phyloP scores from a whole-genome alignment of 306 rosid genomes.

The Prunus campanulata region DNA sequence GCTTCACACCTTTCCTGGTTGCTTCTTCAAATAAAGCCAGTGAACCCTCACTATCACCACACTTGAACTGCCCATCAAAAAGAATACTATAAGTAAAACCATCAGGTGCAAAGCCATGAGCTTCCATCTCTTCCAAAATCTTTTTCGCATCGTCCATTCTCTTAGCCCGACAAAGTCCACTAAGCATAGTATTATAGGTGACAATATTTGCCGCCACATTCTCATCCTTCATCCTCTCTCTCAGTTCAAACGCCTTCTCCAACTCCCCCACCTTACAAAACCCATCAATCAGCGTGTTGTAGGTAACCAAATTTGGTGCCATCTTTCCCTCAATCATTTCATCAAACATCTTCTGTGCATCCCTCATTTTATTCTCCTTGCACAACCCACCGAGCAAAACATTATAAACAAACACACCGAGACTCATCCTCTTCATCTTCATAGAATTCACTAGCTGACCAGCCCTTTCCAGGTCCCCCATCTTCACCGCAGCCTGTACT shows the following conservation, averaged over 20 bases:
- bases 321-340: conserved; percentile 47
- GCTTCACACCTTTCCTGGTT: conserved; percentile 25
- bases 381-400: conserved; percentile 53
- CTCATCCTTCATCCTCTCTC: conserved; percentile 52
- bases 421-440: conserved; percentile 39
- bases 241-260: conserved; percentile 59
- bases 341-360: conserved; percentile 65
- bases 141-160: conserved; percentile 51
- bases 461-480: conserved; percentile 47
- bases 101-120: conserved; percentile 44
- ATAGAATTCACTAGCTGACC: conserved; percentile 39
- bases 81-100: conserved; percentile 44
- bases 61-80: conserved; percentile 43
- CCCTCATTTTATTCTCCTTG: conserved; percentile 41
- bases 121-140: conserved; percentile 62
- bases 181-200: conserved; percentile 67
- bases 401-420: conserved; percentile 56
- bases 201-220: conserved; percentile 48
- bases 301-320: conserved; percentile 51
- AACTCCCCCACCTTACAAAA: conserved; percentile 61
- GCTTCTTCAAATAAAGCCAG: conserved; percentile 33
- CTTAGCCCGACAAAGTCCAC: conserved; percentile 53
- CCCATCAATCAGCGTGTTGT: conserved; percentile 67
- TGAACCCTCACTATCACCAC: conserved; percentile 34
- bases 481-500: conserved; percentile 57